These are phyloP conservation scores for Phialophora macrospora DNA, from an alignment of 2,329 filamentous ascomycete genomes.

Conservation along the genomic window DNA sequence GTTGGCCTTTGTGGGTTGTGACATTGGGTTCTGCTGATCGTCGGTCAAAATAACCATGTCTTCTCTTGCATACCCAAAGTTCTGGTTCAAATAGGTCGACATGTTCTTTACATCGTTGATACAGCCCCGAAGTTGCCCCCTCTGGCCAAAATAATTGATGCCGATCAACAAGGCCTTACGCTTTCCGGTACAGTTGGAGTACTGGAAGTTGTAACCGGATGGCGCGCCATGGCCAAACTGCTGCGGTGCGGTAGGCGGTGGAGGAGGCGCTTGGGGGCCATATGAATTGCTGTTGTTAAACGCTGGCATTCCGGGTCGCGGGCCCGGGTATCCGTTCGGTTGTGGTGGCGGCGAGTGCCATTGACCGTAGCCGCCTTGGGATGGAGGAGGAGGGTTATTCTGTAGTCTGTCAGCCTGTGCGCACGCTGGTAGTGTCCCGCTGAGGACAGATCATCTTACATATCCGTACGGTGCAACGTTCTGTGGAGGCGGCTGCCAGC, in stretches of 20 bases:
- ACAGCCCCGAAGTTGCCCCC: slow-evolving; percentile 86
- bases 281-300: slow-evolving; percentile 23
- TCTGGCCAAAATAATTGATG: slow-evolving; percentile 95
- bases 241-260: slow-evolving; percentile 70
- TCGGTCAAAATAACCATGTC: slow-evolving; percentile 98
- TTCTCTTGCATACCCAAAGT: slow-evolving; percentile 90
- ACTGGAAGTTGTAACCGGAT: slow-evolving; percentile 80
- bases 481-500: slow-evolving; percentile 50
- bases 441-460: background rate
- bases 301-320: slow-evolving; percentile 37
- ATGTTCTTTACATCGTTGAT: slow-evolving; percentile 99
- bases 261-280: slow-evolving; percentile 60
- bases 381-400: slow-evolving; percentile 42
- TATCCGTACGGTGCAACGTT: slow-evolving; percentile 39
- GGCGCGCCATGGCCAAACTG: slow-evolving; percentile 81
- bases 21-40: slow-evolving; percentile 96
- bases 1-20: slow-evolving; percentile 93
- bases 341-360: slow-evolving; percentile 40
- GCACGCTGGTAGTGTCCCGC: slow-evolving; percentile 41
- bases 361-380: slow-evolving; percentile 44
- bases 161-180: slow-evolving; percentile 90
- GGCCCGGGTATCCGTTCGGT: slow-evolving; percentile 47
- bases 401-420: slow-evolving; percentile 13
- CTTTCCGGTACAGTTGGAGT: slow-evolving; percentile 86
- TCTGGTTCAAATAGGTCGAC: slow-evolving; percentile 84